Conservation (phyloP, 2,329 filamentous ascomycete genomes). For the Pleochaeta shiraiana region DNA sequence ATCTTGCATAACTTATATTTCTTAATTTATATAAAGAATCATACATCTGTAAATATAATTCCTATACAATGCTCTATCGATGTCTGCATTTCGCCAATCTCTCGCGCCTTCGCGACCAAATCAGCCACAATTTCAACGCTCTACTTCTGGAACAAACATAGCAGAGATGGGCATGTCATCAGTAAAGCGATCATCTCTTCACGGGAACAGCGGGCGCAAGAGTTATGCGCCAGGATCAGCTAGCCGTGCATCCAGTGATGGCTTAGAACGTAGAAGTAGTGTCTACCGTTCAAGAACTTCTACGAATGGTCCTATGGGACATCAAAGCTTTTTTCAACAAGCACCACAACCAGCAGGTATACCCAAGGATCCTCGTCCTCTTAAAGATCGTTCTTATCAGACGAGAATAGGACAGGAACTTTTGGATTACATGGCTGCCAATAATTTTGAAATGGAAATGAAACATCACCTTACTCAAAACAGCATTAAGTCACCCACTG, state of each 20-base stretch:
- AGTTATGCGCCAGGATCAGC: slow-evolving; percentile 24
- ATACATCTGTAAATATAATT: no score
- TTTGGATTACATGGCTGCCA: slow-evolving; percentile 72
- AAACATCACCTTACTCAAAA: slow-evolving; percentile 85
- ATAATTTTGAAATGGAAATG: slow-evolving; percentile 97
- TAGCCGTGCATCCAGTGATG: slow-evolving; percentile 20
- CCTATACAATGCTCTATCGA: no score
- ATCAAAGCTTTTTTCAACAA: slow-evolving; percentile 91
- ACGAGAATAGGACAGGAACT: slow-evolving; percentile 71
- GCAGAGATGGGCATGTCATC: slow-evolving; percentile 64
- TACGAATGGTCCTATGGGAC: slow-evolving; percentile 39
- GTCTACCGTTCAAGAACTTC: slow-evolving; percentile 55
- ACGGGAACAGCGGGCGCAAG: slow-evolving; percentile 43
- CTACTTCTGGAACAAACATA: slow-evolving; percentile 63
- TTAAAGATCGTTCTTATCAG: slow-evolving; percentile 64
- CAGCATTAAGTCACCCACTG: slow-evolving; percentile 78
- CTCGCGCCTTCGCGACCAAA: slow-evolving; percentile 65
- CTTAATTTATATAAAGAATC: no score
- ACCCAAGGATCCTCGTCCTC: slow-evolving; percentile 64
- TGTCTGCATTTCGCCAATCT: slow-evolving; percentile 67
- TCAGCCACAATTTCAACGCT: slow-evolving; percentile 70
- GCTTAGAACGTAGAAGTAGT: slow-evolving; percentile 53
- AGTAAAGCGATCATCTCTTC: slow-evolving; percentile 62
- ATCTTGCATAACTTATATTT: no score
- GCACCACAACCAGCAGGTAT: slow-evolving; percentile 63